Conservation (phyloP, 2,329 filamentous ascomycete species). For the Phoma sp. region DNA sequence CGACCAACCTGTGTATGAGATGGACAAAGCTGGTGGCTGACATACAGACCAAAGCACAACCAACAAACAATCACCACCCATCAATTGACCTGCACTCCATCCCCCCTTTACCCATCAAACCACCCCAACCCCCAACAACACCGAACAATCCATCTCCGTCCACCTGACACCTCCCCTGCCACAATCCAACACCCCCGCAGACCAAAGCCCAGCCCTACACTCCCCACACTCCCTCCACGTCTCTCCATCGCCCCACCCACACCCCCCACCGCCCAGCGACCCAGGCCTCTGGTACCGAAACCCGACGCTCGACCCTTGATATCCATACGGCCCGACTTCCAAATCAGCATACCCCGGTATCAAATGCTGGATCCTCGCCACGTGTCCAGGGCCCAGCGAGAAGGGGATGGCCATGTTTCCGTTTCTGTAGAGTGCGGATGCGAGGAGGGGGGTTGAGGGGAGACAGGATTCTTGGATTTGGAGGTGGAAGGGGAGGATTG, state of each 20-base stretch:
- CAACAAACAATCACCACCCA: too few species aligned
- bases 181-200: neutral
- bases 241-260: constrained; percentile 24
- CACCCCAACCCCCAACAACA: neutral
- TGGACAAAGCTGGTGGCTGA: too few species aligned
- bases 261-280: neutral
- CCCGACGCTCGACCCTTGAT: neutral
- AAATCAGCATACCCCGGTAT: constrained; percentile 10
- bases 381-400: neutral
- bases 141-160: constrained; percentile 7
- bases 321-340: constrained; percentile 14
- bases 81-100: too few species aligned
- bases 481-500: constrained; percentile 26
- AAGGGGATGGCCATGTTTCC: constrained; percentile 6
- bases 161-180: neutral
- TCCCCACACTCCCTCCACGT: constrained; percentile 24
- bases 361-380: constrained; percentile 5
- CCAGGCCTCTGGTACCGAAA: constrained; percentile 10
- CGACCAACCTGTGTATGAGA: too few species aligned
- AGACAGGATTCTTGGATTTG: constrained; percentile 5
- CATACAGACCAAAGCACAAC: too few species aligned
- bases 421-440: constrained; percentile 3
- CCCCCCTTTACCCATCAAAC: too few species aligned
- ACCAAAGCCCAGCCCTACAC: constrained; percentile 22
- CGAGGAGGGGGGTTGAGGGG: neutral